phyloP scores from a whole-genome alignment of 495 filamentous ascomycete species.

The Trichoderma erinaceum region DNA sequence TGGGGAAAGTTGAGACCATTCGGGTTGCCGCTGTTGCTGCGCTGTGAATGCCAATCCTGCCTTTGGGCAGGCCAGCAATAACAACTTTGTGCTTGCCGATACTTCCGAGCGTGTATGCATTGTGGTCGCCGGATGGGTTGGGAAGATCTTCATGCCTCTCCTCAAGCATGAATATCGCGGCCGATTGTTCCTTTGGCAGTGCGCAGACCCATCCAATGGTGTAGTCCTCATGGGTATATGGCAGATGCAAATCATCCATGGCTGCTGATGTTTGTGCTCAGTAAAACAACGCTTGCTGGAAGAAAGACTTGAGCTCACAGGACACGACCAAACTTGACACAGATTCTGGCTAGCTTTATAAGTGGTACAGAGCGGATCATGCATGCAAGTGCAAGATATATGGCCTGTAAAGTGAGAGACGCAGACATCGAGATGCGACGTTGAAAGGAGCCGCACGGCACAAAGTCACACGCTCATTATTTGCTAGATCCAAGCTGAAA shows the following conservation, averaged over 20 bases:
- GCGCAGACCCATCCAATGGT: conserved; percentile 48
- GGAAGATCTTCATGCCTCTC: conserved; percentile 26
- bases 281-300: neutral
- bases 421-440: neutral
- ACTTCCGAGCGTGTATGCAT: conserved; percentile 32
- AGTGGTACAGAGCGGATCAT: neutral
- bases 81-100: conserved; percentile 36
- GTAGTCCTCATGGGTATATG: conserved; percentile 28
- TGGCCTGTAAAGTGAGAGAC: neutral
- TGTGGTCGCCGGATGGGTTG: conserved; percentile 23
- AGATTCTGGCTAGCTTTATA: neutral
- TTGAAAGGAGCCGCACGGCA: neutral
- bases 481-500: neutral
- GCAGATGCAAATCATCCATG: neutral
- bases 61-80: conserved; percentile 27
- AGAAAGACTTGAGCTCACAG: neutral
- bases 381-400: neutral
- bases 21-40: conserved; percentile 27
- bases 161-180: conserved; percentile 45
- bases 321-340: neutral
- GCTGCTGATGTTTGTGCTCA: neutral
- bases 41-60: conserved; percentile 29
- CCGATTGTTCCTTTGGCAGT: conserved; percentile 36
- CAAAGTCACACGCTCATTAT: neutral
- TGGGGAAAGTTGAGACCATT: conserved; percentile 27